Percentiles rank a stretch among this genome's conserved stretches.
Conservation (phyloP, 73 alveolate species). For the Paramecium pentaurelia region DNA sequence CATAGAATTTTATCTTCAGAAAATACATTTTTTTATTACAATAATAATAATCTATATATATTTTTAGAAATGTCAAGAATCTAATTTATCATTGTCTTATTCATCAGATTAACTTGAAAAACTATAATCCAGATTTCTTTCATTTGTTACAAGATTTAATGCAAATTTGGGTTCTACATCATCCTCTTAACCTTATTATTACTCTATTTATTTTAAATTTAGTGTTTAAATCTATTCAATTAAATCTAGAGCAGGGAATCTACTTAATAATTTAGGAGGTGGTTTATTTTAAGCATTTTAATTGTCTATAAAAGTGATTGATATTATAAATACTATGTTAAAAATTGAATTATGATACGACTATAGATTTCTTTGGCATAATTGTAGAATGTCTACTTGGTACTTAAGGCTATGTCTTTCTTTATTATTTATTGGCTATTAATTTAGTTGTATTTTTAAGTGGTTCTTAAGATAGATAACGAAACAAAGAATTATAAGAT, state of each 20-base stretch:
- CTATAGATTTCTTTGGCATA: neutral
- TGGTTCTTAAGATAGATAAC: neutral
- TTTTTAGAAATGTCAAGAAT: neutral
- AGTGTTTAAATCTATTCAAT: neutral
- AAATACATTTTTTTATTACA: neutral
- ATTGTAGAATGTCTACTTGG: constrained; percentile 2
- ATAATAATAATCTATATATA: too few species aligned
- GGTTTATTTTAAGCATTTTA: neutral
- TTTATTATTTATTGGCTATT: neutral
- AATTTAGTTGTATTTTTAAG: neutral
- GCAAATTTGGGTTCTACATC: neutral
- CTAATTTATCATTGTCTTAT: neutral
- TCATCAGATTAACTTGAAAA: neutral
- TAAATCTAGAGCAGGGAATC: neutral
- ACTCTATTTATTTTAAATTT: neutral
- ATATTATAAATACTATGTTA: neutral
- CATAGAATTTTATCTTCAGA: neutral
- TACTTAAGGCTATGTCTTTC: neutral
- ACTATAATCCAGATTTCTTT: neutral
- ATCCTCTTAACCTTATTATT: neutral
- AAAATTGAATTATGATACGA: neutral
- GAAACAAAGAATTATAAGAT: neutral
- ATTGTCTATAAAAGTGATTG: neutral
- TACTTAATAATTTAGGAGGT: neutral
- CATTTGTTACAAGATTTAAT: neutral